Evolutionary conservation across 441 rosid species (phyloP).

Genomic region (Croton laevigatus): DNA sequence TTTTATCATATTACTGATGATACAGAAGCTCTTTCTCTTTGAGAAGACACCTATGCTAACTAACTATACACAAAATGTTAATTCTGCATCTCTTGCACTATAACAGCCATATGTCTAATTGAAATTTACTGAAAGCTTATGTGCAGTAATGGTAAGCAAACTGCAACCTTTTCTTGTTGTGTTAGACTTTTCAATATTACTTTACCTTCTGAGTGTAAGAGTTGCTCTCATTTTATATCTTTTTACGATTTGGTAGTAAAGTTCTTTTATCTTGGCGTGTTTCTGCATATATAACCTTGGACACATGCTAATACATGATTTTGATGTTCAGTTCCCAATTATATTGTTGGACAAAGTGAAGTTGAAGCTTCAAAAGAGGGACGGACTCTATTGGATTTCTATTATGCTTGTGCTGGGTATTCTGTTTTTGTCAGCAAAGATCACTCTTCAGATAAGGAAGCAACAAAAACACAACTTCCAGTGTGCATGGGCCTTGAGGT

Average conservation of each 20-base stretch:
- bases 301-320: slow-evolving; percentile 15
- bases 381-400: slow-evolving; percentile 40
- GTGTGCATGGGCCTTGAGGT: slow-evolving; percentile 72
- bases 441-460: slow-evolving; percentile 37
- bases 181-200: not conserved
- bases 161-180: not conserved
- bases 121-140: not conserved
- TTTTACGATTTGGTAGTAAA: not conserved
- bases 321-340: slow-evolving; percentile 38
- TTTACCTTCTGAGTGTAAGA: not conserved
- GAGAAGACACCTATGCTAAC: not conserved
- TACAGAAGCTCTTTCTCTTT: not conserved
- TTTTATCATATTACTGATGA: not conserved
- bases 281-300: not conserved
- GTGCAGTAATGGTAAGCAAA: not conserved
- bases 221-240: not conserved
- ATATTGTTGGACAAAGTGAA: slow-evolving; percentile 48
- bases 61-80: not conserved
- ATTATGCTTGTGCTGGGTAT: slow-evolving; percentile 68
- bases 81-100: not conserved
- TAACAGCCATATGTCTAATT: not conserved
- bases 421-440: slow-evolving; percentile 43
- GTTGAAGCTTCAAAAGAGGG: slow-evolving; percentile 48
- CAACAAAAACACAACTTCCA: slow-evolving; percentile 42
- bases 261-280: not conserved